Conservation (phyloP, 352 stramenopile species). For the Globisporangium nunn region DNA sequence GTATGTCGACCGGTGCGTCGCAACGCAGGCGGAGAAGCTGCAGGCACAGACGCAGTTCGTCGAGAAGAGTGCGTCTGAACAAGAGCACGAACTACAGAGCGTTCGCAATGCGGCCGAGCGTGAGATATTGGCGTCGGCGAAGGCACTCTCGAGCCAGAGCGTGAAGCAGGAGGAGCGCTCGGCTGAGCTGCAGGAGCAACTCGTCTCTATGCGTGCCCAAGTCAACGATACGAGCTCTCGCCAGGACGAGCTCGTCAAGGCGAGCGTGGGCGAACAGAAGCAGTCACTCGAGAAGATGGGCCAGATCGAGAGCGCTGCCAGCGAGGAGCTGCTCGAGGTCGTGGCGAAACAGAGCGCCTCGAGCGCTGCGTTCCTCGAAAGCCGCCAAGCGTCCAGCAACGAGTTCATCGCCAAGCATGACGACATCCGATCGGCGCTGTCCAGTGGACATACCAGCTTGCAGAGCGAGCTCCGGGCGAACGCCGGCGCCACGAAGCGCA, state of each 20-base stretch:
- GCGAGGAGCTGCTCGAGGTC: constrained; percentile 11
- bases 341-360: constrained; percentile 21
- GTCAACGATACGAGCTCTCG: constrained; percentile 11
- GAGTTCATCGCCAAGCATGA: constrained; percentile 23
- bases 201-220: constrained; percentile 20
- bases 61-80: constrained; percentile 22
- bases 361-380: constrained; percentile 8
- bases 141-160: constrained; percentile 23
- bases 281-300: constrained; percentile 5
- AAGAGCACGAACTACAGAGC: constrained; percentile 29
- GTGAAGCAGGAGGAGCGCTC: constrained; percentile 22
- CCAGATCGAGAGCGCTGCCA: background rate
- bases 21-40: constrained; percentile 30
- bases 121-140: constrained; percentile 30
- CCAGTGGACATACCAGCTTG: constrained; percentile 18
- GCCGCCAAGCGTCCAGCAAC: constrained; percentile 17
- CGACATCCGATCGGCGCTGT: constrained; percentile 21
- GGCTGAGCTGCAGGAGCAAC: constrained; percentile 17
- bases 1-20: constrained; percentile 39
- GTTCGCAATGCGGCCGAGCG: constrained; percentile 28
- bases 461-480: constrained; percentile 24
- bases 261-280: constrained; percentile 14
- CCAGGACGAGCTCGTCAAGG: constrained; percentile 22
- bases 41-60: constrained; percentile 38
- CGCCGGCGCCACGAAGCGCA: constrained; percentile 22